Evolutionary conservation across 495 filamentous ascomycete genomes (phyloP).

Genomic region (Xylaria venustula): DNA sequence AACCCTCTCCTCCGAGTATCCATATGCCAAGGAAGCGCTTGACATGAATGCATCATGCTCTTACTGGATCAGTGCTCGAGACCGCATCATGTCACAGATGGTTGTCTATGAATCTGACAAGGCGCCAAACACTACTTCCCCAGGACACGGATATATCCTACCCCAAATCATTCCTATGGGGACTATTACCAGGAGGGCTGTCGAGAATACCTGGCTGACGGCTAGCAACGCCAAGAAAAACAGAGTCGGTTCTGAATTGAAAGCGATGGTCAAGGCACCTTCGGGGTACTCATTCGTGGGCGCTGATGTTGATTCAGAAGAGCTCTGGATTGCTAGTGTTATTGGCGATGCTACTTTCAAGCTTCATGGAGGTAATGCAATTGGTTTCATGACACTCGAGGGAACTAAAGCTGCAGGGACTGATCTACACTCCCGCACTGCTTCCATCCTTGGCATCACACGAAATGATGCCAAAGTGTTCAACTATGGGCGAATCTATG

Average conservation of each 20-base stretch:
- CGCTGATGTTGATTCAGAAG: conserved; percentile 97
- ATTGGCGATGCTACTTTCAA: conserved; percentile 93
- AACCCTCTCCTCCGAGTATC: conserved; percentile 77
- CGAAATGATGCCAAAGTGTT: conserved; percentile 96
- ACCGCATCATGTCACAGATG: conserved; percentile 89
- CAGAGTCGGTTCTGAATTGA: conserved; percentile 93
- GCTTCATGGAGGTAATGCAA: conserved; percentile 91
- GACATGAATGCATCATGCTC: conserved; percentile 98
- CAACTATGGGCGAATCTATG: conserved; percentile 98
- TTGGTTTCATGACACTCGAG: conserved; percentile 98
- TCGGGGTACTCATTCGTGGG: conserved; percentile 91
- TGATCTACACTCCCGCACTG: conserved; percentile 93
- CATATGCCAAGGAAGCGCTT: conserved; percentile 87
- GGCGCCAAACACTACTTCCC: conserved; percentile 1
- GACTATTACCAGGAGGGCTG: conserved; percentile 91
- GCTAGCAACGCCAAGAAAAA: conserved; percentile 95
- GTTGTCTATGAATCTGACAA: conserved; percentile 80
- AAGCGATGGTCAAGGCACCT: conserved; percentile 93
- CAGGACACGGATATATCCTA: conserved; percentile 71
- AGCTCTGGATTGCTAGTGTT: conserved; percentile 96
- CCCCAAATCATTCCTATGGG: conserved; percentile 99
- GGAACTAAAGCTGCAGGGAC: conserved; percentile 92
- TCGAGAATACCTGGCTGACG: conserved; percentile 98
- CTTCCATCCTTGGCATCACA: conserved; percentile 85
- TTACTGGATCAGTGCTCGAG: conserved; percentile 96